A percentile compares a stretch with the other conserved stretches of the same genome.
These are phyloP conservation scores for Epichloe elymi DNA, from an alignment of 2,329 filamentous ascomycete species.

Conservation along the genomic window DNA sequence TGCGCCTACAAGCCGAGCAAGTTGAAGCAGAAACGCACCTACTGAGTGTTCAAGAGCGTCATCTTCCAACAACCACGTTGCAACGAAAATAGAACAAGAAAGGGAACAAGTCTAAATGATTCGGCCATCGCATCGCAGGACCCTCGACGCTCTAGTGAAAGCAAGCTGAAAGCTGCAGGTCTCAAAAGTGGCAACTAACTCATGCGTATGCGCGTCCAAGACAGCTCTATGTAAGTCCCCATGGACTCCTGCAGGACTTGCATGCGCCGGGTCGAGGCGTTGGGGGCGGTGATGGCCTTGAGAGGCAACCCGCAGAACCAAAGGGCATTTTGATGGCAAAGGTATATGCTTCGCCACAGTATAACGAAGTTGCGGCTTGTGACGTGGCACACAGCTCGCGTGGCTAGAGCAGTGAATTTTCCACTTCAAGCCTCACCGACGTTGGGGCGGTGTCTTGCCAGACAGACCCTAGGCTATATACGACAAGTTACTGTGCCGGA, in stretches of 20 bases:
- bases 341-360: constrained; percentile 26
- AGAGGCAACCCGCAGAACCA: constrained; percentile 8
- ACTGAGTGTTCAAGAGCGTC: no score
- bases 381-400: constrained; percentile 31
- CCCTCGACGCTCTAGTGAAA: background rate
- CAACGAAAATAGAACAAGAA: background rate
- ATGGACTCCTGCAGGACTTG: constrained; percentile 7
- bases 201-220: constrained; percentile 5
- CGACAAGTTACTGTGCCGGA: background rate
- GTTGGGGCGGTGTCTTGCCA: constrained; percentile 9
- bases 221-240: background rate
- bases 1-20: no score
- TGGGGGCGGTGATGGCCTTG: constrained; percentile 8
- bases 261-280: constrained; percentile 6
- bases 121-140: background rate
- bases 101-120: background rate
- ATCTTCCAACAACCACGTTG: background rate
- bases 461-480: background rate
- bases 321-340: constrained; percentile 3
- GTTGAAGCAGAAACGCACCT: no score
- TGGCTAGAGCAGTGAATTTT: constrained; percentile 15
- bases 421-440: constrained; percentile 9
- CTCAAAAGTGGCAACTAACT: background rate
- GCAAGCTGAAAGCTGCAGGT: constrained; percentile 10
- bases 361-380: constrained; percentile 11